phyloP scores from a whole-genome alignment of 345 rosid species.

The Syzygium aromaticum region DNA sequence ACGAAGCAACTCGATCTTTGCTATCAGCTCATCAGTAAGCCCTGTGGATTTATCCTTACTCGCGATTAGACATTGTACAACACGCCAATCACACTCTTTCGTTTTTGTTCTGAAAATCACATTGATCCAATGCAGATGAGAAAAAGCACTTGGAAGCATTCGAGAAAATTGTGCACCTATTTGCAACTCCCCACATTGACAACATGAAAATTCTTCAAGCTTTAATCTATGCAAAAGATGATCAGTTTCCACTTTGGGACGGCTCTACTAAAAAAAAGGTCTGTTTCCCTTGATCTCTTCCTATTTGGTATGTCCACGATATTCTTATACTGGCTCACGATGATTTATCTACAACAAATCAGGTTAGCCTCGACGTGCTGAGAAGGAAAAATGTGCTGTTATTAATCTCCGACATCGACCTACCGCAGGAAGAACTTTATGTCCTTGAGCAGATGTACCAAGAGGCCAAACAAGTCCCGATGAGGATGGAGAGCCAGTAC shows the following conservation, averaged over 20 bases:
- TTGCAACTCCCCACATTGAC: slow-evolving; percentile 45
- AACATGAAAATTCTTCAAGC: slow-evolving; percentile 60
- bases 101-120: neutral
- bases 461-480: slow-evolving; percentile 21
- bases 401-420: slow-evolving; percentile 44
- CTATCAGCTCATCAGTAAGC: slow-evolving; percentile 33
- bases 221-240: slow-evolving; percentile 43
- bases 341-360: neutral
- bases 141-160: slow-evolving; percentile 37
- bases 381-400: slow-evolving; percentile 45
- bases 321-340: neutral
- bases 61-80: neutral
- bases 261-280: slow-evolving; percentile 47
- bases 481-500: slow-evolving; percentile 34
- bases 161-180: slow-evolving; percentile 26
- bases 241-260: slow-evolving; percentile 38
- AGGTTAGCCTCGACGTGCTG: slow-evolving; percentile 38
- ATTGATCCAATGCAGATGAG: slow-evolving; percentile 28
- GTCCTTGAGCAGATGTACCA: slow-evolving; percentile 28
- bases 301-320: neutral
- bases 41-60: neutral
- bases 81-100: neutral
- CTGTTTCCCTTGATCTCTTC: neutral
- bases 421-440: slow-evolving; percentile 23
- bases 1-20: slow-evolving; percentile 23